phyloP scores from a whole-genome alignment of 768 basidiomycete genomes.

The Termitomyces sp. region DNA sequence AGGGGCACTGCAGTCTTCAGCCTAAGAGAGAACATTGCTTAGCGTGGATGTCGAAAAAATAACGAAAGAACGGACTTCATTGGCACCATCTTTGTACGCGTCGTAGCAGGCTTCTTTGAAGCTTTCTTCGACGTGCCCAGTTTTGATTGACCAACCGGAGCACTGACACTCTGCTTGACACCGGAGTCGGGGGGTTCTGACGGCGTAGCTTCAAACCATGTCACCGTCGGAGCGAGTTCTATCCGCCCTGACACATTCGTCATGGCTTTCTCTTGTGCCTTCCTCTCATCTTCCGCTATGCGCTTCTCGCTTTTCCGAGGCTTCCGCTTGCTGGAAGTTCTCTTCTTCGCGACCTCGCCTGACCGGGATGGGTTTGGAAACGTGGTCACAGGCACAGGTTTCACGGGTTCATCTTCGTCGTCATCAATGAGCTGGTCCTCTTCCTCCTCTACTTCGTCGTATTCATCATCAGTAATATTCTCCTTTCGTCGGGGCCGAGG shows the following conservation, averaged over 20 bases:
- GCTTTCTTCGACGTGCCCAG: slow-evolving; percentile 46
- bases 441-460: slow-evolving; percentile 65
- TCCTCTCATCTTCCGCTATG: slow-evolving; percentile 40
- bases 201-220: slow-evolving; percentile 38
- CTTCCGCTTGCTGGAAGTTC: slow-evolving; percentile 46
- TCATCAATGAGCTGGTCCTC: slow-evolving; percentile 83
- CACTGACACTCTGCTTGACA: slow-evolving; percentile 12
- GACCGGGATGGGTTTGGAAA: slow-evolving; percentile 23
- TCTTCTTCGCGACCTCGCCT: slow-evolving; percentile 43
- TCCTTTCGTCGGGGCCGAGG: slow-evolving; percentile 18
- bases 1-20: slow-evolving; percentile 27
- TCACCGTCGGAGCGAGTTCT: slow-evolving; percentile 35
- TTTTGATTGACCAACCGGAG: slow-evolving; percentile 27
- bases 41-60: slow-evolving; percentile 5
- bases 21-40: slow-evolving; percentile 11
- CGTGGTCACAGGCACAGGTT: slow-evolving; percentile 26
- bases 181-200: slow-evolving; percentile 31
- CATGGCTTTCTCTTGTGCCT: slow-evolving; percentile 38
- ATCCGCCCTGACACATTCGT: slow-evolving; percentile 29
- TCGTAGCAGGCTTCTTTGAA: slow-evolving; percentile 35
- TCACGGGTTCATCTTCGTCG: slow-evolving; percentile 31
- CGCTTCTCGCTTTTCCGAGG: slow-evolving; percentile 51
- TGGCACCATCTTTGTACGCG: slow-evolving; percentile 31
- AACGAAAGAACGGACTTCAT: slow-evolving; percentile 25
- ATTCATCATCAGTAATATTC: slow-evolving; percentile 42